Evolutionary conservation across 1,284 basidiomycete species (phyloP).

Genomic region (Tetrapyrgos nigripes): DNA sequence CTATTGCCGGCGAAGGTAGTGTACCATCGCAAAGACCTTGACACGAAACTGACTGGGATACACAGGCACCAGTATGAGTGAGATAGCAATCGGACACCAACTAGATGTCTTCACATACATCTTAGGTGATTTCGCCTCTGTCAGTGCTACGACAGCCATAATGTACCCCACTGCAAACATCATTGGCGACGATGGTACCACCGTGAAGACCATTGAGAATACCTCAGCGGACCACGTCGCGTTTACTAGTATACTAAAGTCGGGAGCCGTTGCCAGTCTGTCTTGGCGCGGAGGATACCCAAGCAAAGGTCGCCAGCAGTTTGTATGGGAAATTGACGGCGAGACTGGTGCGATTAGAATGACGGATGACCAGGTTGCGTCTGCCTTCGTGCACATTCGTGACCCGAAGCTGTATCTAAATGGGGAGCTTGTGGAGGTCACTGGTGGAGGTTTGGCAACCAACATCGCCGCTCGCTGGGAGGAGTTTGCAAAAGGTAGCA

Average conservation of each 20-base stretch:
- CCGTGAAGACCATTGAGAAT: conserved; percentile 26
- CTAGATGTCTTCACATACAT: conserved; percentile 32
- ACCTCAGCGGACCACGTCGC: conserved; percentile 33
- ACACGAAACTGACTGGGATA: no score
- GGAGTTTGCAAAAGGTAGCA: conserved; percentile 30
- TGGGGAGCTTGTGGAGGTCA: conserved; percentile 29
- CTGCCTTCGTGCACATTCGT: conserved; percentile 21
- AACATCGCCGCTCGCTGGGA: conserved; percentile 30
- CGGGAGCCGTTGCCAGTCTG: conserved; percentile 34
- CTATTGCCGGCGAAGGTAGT: conserved; percentile 19
- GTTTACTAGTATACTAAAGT: conserved; percentile 30
- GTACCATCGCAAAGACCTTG: neutral
- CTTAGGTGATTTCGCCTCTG: conserved; percentile 38
- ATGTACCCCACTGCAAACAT: conserved; percentile 33
- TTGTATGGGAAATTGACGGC: conserved; percentile 44
- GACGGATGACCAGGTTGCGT: conserved; percentile 19
- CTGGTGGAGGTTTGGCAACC: conserved; percentile 12
- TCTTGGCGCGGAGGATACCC: conserved; percentile 32
- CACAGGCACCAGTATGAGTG: conserved; percentile 32
- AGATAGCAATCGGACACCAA: conserved; percentile 36
- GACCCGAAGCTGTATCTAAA: conserved; percentile 34
- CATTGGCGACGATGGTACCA: conserved; percentile 29
- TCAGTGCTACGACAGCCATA: conserved; percentile 32
- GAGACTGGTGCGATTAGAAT: conserved; percentile 40
- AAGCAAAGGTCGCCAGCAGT: conserved; percentile 23